Base-by-base conservation (phyloP, 2,329 filamentous ascomycete species). In the Dactylellina parvicollis region DNA sequence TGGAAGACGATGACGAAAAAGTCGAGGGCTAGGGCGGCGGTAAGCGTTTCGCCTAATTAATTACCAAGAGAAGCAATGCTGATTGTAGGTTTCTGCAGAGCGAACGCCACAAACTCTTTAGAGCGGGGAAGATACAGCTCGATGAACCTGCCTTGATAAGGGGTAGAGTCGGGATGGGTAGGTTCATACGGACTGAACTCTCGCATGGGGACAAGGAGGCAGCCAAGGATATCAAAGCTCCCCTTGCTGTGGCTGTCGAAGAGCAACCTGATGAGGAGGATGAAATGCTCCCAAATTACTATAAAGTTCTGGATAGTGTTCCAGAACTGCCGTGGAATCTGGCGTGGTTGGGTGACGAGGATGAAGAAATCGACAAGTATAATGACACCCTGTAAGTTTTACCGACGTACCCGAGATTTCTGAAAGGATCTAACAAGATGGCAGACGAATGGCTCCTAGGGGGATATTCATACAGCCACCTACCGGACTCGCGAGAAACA, bases 1-100 rank as follows among this genome's bases (percentile, higher is more conserved):
- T 99, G 96, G 95, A 99, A 98, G 82, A 94, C 98, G 81, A 92
- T 96, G 40, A 99, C 95, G 1, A 98, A 98, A 82, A 97, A 95
- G 80, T 93, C 96, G 78, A 89, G 95, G 75, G 95, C 95, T 2
- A 75, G 77, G 57, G 70, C 75, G 24, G 77, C 76, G 16, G 76
- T 78, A 76, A 75, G 75, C 76, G 50, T 47, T 42, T 44, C 34
- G 18, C 26, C 52, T 49, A 47, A 38, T 42, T 16, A 60, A 40
- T 16, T n/a, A 30, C 62, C 1, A 26, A 55, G 42, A 60, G 47
- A 75, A 57, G 26, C 20, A 52, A 50, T 20, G 28, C 52, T 72
- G 10, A 65, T 54, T 34, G 22, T 26, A 10, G 34, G 83, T 90
- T 22, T 88, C 94, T 59, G 16, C 90, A 95, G 70, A 92, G 93